These are phyloP conservation scores for Blepharisma stoltei DNA, from an alignment of 73 alveolate species.

Conservation along the genomic window DNA sequence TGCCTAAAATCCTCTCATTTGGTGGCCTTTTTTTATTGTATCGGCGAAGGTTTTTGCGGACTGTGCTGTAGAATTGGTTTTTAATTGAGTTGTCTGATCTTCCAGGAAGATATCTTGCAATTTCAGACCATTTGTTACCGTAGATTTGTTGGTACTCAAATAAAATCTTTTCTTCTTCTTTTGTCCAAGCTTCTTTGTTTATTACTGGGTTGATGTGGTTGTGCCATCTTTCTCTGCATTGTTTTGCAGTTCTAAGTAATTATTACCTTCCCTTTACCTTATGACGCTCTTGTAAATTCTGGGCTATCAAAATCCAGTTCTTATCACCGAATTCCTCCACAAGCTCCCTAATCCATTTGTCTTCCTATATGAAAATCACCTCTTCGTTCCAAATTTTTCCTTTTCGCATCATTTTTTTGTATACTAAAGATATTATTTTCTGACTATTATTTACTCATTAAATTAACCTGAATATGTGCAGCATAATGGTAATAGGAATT, in stretches of 20 bases:
- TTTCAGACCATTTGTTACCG: slow-evolving; percentile 90
- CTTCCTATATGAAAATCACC: slow-evolving; percentile 33
- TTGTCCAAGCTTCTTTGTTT: slow-evolving; percentile 67
- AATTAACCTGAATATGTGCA: too few relatives aligned
- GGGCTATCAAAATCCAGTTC: slow-evolving; percentile 61
- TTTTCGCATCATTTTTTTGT: too few relatives aligned
- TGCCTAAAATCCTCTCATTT: too few relatives aligned
- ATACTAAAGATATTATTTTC: too few relatives aligned
- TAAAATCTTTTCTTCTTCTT: slow-evolving; percentile 74
- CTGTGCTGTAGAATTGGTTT: slow-evolving; percentile 76
- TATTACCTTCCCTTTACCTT: slow-evolving; percentile 31
- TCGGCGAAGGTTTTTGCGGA: slow-evolving; percentile 71
- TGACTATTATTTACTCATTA: too few relatives aligned
- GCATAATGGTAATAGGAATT: too few relatives aligned
- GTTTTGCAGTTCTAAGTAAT: slow-evolving; percentile 62
- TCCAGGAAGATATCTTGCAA: slow-evolving; percentile 80
- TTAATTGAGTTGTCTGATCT: slow-evolving; percentile 79
- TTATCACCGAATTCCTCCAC: slow-evolving; percentile 48
- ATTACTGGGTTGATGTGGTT: slow-evolving; percentile 81
- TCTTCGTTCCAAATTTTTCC: too few relatives aligned
- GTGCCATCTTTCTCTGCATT: slow-evolving; percentile 86
- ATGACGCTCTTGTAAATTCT: slow-evolving; percentile 33
- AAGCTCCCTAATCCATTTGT: slow-evolving; percentile 46
- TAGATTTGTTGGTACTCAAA: slow-evolving; percentile 65
- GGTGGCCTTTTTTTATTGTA: slow-evolving; percentile 24